Conservation (phyloP, 768 basidiomycete genomes). For the Chalciporus piperatus region DNA sequence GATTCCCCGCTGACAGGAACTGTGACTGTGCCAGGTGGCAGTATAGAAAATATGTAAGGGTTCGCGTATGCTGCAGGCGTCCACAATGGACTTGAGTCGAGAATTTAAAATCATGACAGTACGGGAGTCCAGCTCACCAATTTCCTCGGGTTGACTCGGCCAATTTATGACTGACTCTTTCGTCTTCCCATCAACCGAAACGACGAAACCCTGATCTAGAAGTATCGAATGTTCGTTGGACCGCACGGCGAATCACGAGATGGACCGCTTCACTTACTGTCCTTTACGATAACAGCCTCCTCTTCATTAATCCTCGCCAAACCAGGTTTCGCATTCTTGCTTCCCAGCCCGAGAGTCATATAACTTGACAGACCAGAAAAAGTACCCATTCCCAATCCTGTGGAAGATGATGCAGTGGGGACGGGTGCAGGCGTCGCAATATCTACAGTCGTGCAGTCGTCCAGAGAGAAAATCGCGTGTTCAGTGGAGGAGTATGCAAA, state of each 20-base stretch:
- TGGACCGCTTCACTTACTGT: conserved; percentile 52
- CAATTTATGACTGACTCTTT: conserved; percentile 57
- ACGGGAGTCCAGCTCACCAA: conserved; percentile 42
- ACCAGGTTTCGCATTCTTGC: conserved; percentile 62
- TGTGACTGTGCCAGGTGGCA: conserved; percentile 67
- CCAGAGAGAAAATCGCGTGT: conserved; percentile 66
- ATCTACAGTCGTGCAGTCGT: conserved; percentile 55
- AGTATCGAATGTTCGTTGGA: background rate
- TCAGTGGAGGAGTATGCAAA: conserved; percentile 76
- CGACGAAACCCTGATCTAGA: conserved; percentile 65
- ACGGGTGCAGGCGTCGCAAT: conserved; percentile 46
- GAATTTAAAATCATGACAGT: conserved; percentile 24
- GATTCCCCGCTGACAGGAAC: conserved; percentile 36
- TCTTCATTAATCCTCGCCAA: conserved; percentile 52
- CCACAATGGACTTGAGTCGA: conserved; percentile 52
- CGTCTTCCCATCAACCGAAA: conserved; percentile 60
- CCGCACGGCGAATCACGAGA: background rate
- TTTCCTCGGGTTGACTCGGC: conserved; percentile 81
- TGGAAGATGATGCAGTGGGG: conserved; percentile 27
- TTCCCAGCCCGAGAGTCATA: conserved; percentile 78
- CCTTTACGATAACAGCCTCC: conserved; percentile 73
- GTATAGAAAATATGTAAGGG: conserved; percentile 74
- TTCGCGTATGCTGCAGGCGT: conserved; percentile 56
- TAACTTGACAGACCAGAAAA: conserved; percentile 76
- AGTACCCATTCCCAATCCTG: conserved; percentile 55